Base-by-base conservation (phyloP, 2,329 filamentous ascomycete species). In the Cercospora brassicicola region DNA sequence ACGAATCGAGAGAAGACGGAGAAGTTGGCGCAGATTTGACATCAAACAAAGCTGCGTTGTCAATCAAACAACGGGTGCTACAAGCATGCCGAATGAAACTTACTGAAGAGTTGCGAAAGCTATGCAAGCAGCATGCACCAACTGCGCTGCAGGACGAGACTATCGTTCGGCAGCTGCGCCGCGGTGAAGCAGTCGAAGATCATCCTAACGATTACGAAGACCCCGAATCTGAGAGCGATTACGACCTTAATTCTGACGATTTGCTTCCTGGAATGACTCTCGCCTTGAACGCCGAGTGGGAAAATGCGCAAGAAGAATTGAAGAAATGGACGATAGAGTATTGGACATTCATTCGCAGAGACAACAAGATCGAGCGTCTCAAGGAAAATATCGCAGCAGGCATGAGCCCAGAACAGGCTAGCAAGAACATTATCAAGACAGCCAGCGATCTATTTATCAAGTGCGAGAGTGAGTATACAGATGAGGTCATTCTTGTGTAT, bases 111-210 rank as follows among this genome's bases (percentile, higher is more conserved):
- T 20, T 62, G 23, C 60, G 60, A 10, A 62, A 62, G 60, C 28
- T 62, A 7, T 62, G 60, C 42, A 62, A 62, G 20, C 39, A 62
- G 42, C 42, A 48, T 62, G 42, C 28, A 6, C 60, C 60, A 28
- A 28, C 45, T 45, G 51, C 26, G 6, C 51, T 62, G 4, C 36
- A 53, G 10, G 42, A 62, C 28, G 60, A 62, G n/a, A 18, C 13
- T 10, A 51, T 62, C 36, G 42, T 33, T 26, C 23, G 15, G 10
- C 60, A 53, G 20, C 48, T 53, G 4, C 48, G 48, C 5, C 11
- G 4, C 48, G 48, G 20, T 6, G 48, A 53, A 11, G 10, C 48
- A 23, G 23, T 23, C 23, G 23, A 23, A 23, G 23, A 23, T 23
- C 23, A 23, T 23, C 23, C 23, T 23, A 23, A 23, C 23, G 23